Evolutionary conservation across 768 basidiomycete species (phyloP), one percentile per base, ranked within the genome.

Genomic region (Trichaptum fuscoviolaceum): DNA sequence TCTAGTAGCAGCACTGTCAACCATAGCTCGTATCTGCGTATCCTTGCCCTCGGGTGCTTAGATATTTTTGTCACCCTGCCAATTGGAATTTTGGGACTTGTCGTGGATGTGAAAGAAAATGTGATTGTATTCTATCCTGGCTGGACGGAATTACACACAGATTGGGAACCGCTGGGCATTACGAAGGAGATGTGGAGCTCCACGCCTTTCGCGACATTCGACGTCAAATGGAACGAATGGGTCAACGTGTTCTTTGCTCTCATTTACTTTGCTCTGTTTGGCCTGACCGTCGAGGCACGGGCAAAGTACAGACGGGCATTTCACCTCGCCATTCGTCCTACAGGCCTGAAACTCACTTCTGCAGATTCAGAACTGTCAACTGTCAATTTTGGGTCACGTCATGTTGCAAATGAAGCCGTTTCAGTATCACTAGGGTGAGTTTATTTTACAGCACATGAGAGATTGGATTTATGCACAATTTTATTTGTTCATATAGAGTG

Each of bases 191-290:
- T 52, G 20, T 52, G 42, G 42, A 20, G 42, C 12, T 15, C 42
- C 3, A 20, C 20, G 42, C 42, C 42, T 2, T 52, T 15, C 15
- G 20, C 5, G 5, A 20, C 57, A 81, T 79, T 67, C 10, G 69
- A 72, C 0, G 66, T 83, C 26, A 84, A 87, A 70, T 61, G 83
- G 36, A 78, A 74, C 5, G 81, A 86, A 64, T 87, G 86, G 86
- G 65, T 78, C 26, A 70, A 77, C 23, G 68, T 85, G 8, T 68
- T 80, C 36, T 84, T 81, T 68, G 83, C 85, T 3, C 73, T 88
- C 67, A 18, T 84, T 58, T 90, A 90, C 77, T 90, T 90, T 71
- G 74, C 73, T 20, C 84, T 87, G 78, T 90, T 91, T 71, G 88
- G 87, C 1, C 83, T 88, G 63, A 84, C 83, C 10, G 80, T 82